Conservation (phyloP, 371 early-diverging fungal species). For the Mucor indicus region DNA sequence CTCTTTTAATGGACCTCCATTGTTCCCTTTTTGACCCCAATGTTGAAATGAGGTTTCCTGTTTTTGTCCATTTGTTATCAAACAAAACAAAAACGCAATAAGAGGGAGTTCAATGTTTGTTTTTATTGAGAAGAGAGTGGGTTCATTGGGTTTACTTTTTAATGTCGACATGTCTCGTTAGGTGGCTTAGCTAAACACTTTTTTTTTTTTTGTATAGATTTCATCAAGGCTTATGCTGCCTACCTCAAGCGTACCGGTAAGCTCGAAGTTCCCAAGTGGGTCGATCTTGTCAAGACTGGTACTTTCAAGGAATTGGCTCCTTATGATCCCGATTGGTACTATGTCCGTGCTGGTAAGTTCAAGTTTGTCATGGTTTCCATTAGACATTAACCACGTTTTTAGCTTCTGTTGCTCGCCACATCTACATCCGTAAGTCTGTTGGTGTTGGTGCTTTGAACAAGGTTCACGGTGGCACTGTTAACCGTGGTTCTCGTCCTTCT, state of each 20-base stretch:
- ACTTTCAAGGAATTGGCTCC: constrained; percentile 96
- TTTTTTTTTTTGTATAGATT: constrained; percentile 39
- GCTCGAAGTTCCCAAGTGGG: constrained; percentile 98
- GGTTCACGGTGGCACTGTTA: constrained; percentile 88
- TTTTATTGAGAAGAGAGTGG: no score
- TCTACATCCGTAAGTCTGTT: constrained; percentile 93
- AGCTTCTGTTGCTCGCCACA: constrained; percentile 97
- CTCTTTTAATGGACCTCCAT: no score
- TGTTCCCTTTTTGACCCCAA: no score
- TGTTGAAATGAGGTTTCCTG: no score
- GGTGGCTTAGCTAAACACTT: not conserved
- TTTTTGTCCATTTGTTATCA: no score
- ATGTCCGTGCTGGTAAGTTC: constrained; percentile 86
- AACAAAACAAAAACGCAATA: no score
- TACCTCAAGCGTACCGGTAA: constrained; percentile 97
- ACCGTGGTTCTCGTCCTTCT: constrained; percentile 94
- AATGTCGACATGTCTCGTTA: not conserved
- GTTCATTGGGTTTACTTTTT: not conserved
- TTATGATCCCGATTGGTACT: constrained; percentile 99
- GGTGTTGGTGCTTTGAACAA: constrained; percentile 95
- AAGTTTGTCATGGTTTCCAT: not conserved
- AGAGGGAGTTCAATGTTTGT: no score
- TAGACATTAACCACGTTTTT: constrained; percentile 7
- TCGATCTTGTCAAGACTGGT: constrained; percentile 97
- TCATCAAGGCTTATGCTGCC: constrained; percentile 97